A percentile compares a stretch with the other conserved stretches of the same genome.
Conservation (phyloP, 345 rosid species). For the Citrus trifoliata region DNA sequence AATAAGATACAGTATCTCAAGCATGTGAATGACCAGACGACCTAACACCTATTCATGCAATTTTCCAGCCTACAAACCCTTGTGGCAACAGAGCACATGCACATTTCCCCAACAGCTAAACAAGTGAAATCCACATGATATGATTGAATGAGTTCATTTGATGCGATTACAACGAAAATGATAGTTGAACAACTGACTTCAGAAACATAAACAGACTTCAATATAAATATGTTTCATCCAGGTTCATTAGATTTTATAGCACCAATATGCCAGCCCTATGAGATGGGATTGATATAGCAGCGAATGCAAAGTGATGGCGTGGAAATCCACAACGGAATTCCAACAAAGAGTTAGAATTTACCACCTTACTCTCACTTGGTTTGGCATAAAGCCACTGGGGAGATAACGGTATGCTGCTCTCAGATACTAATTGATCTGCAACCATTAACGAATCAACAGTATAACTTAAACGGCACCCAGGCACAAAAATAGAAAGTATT, state of each 20-base stretch:
- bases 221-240: not conserved
- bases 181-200: not conserved
- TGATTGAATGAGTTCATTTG: not conserved
- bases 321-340: not conserved
- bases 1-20: not conserved
- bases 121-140: not conserved
- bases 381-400: slow-evolving; percentile 95
- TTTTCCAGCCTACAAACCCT: not conserved
- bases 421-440: slow-evolving; percentile 64
- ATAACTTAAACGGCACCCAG: not conserved
- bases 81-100: not conserved
- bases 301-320: not conserved
- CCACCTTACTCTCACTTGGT: slow-evolving; percentile 60
- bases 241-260: not conserved
- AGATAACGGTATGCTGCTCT: slow-evolving; percentile 86
- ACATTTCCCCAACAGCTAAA: not conserved
- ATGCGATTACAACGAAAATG: not conserved
- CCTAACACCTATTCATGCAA: not conserved
- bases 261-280: not conserved
- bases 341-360: slow-evolving; percentile 9
- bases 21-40: not conserved
- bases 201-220: not conserved
- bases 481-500: not conserved
- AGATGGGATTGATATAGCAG: not conserved
- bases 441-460: slow-evolving; percentile 12